Evolutionary conservation across 2,329 filamentous ascomycete species (phyloP).

Genomic region (Sporothrix brunneoviolacea): DNA sequence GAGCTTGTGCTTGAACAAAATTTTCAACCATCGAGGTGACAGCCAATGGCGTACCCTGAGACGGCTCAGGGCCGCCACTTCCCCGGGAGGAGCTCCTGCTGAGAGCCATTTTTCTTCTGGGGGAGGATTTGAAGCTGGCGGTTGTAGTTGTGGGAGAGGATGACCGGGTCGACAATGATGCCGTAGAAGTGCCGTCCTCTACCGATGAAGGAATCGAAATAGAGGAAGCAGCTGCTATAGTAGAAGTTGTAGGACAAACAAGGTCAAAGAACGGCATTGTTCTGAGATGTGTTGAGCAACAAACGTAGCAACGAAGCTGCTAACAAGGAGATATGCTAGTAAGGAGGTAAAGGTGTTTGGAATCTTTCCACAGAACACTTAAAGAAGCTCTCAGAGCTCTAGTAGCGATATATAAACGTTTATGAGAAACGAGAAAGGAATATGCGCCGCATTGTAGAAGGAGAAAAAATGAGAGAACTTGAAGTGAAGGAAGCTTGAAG

Average conservation of each 20-base stretch:
- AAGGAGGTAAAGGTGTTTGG: neutral
- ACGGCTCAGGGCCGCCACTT: neutral
- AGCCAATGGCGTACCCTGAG: neutral
- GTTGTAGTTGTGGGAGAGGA: conserved; percentile 9
- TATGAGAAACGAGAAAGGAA: conserved; percentile 8
- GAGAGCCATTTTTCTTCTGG: conserved; percentile 5
- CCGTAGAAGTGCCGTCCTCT: conserved; percentile 4
- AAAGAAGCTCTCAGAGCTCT: neutral
- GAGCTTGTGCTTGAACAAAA: conserved; percentile 1
- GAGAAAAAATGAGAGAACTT: neutral
- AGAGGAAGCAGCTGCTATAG: neutral
- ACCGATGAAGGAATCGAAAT: conserved; percentile 5
- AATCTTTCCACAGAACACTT: neutral
- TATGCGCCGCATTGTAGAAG: conserved; percentile 15
- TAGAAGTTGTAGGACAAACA: neutral
- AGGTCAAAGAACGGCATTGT: conserved; percentile 10
- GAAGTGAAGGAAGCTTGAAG: neutral
- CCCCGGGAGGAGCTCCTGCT: conserved; percentile 11
- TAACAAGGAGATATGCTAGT: neutral
- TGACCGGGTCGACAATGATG: neutral
- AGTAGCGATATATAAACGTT: neutral
- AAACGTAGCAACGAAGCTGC: neutral
- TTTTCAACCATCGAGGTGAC: neutral
- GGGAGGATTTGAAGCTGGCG: conserved; percentile 1
- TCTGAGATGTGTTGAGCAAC: neutral